Base-by-base conservation (phyloP, 2,329 filamentous ascomycete genomes). In the Trichoderma oligosporum region DNA sequence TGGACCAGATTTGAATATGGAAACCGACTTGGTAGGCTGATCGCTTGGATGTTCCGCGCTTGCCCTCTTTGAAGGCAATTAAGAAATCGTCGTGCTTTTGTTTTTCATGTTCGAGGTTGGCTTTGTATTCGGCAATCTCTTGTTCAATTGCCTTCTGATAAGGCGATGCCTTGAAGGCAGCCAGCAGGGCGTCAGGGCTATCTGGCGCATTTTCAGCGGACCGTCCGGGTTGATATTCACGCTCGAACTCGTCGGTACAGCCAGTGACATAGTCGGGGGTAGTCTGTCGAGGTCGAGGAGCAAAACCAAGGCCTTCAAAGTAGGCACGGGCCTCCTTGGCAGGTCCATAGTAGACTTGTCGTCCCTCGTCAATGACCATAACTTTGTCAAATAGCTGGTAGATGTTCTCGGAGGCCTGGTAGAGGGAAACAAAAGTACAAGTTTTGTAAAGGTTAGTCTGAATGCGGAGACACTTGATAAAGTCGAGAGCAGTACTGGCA, bases 1-100 rank as follows among this genome's bases (percentile, higher is more conserved):
- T 73, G 1, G 88, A 88, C 86, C 86, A 92, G 20, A 94, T 80
- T 69, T 96, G 91, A 1, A 89, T 76, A 62, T 91, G 84, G 73
- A 94, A 94, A 0, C 90, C 89, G 54, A 92, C 87, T 1, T 85
- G 86, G 73, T 96, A 96, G 31, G 93, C 87, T 0, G 89, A 93
- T 29, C 82, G 84, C 66, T 85, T 83, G 0, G 89, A 87, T 7
- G 85, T 81, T 55, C 86, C 85, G 9, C 89, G 85, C 77, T 96
- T 95, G 69, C 86, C 85, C 66, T 95, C 89, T 56, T 75, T 79
- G 52, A 94, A 87, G 3, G 91, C 90, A 1, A 81, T 74, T 63
- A 85, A 81, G 74, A 95, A 95, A 63, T 94, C 88, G 11, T 91
- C 83, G 66, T 89, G 83, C 51, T 84, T 80, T 14, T 85, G 78